Evolutionary conservation across 2,329 filamentous ascomycete species (phyloP).

Genomic region (Hypomyces rosellus): DNA sequence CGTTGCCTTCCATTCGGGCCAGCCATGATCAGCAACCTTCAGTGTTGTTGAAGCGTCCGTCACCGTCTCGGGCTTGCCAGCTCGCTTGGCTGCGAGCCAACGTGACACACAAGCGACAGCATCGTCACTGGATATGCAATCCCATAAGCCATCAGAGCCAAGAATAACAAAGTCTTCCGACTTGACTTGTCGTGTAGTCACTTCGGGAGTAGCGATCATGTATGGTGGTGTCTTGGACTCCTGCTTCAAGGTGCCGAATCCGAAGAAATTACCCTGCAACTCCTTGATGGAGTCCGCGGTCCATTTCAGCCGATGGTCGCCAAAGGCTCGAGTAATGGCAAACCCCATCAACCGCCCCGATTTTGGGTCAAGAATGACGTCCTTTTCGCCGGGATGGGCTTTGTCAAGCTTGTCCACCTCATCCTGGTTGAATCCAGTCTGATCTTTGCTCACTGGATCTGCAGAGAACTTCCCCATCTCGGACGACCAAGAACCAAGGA

Average conservation of each 20-base stretch:
- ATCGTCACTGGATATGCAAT: constrained; percentile 12
- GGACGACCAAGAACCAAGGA: constrained; percentile 46
- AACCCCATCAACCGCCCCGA: constrained; percentile 57
- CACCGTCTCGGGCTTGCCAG: constrained; percentile 4
- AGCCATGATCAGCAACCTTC: constrained; percentile 17
- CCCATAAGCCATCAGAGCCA: constrained; percentile 14
- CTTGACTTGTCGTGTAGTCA: constrained; percentile 5
- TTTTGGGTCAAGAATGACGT: constrained; percentile 40
- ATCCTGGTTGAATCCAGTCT: constrained; percentile 56
- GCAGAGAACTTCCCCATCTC: constrained; percentile 41
- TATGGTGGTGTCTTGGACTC: constrained; percentile 26
- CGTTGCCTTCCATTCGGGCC: constrained; percentile 19
- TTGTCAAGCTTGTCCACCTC: constrained; percentile 49
- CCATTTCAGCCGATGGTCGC: constrained; percentile 66
- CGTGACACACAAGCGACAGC: constrained; percentile 11
- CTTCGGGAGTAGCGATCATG: constrained; percentile 10
- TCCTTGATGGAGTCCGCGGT: constrained; percentile 28
- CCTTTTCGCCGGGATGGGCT: constrained; percentile 57
- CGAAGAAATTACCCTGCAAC: constrained; percentile 23
- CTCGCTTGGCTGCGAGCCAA: constrained; percentile 11
- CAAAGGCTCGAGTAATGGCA: constrained; percentile 58
- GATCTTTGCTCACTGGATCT: constrained; percentile 54
- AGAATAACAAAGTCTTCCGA: constrained; percentile 14
- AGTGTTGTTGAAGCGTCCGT: constrained; percentile 12
- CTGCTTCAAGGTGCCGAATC: constrained; percentile 34